Conservation (phyloP, 2,329 filamentous ascomycete genomes). For the Arthrobotrys sinensis region DNA sequence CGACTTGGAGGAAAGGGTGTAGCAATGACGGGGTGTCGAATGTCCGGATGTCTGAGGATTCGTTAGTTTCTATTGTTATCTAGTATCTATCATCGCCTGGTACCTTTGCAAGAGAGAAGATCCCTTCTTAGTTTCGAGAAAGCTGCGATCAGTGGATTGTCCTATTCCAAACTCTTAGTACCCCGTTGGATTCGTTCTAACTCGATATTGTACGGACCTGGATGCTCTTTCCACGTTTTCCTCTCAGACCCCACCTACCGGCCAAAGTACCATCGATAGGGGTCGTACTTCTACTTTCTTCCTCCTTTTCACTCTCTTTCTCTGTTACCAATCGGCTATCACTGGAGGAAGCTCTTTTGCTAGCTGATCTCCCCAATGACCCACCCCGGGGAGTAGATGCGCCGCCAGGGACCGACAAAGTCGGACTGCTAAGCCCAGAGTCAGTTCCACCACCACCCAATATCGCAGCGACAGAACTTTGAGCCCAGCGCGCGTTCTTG, state of each 20-base stretch:
- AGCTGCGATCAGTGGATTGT: slow-evolving; percentile 94
- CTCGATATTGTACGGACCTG: slow-evolving; percentile 66
- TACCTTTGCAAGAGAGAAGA: slow-evolving; percentile 86
- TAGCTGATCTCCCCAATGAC: slow-evolving; percentile 60
- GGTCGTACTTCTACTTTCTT: slow-evolving; percentile 66
- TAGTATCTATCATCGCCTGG: slow-evolving; percentile 49
- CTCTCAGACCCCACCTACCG: slow-evolving; percentile 91
- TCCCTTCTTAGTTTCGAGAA: slow-evolving; percentile 92
- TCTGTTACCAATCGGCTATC: slow-evolving; percentile 66
- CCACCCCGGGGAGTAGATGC: slow-evolving; percentile 47
- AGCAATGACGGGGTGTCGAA: slow-evolving; percentile 93
- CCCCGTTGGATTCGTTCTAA: background rate
- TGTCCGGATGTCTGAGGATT: slow-evolving; percentile 78
- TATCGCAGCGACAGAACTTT: slow-evolving; percentile 96
- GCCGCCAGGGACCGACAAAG: slow-evolving; percentile 57
- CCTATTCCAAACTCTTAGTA: slow-evolving; percentile 70
- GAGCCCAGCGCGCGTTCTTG: slow-evolving; percentile 95
- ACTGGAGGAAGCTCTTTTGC: slow-evolving; percentile 68
- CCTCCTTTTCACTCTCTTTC: slow-evolving; percentile 61
- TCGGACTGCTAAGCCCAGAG: slow-evolving; percentile 59
- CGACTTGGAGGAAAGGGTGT: slow-evolving; percentile 95
- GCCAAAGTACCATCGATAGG: slow-evolving; percentile 74
- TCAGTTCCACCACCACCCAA: slow-evolving; percentile 78
- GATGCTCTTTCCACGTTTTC: slow-evolving; percentile 96
- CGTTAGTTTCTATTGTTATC: slow-evolving; percentile 19